A percentile compares a stretch with the other conserved stretches of the same genome.
phyloP scores from a whole-genome alignment of 768 basidiomycete genomes.

The Lactarius pseudohatsudake region DNA sequence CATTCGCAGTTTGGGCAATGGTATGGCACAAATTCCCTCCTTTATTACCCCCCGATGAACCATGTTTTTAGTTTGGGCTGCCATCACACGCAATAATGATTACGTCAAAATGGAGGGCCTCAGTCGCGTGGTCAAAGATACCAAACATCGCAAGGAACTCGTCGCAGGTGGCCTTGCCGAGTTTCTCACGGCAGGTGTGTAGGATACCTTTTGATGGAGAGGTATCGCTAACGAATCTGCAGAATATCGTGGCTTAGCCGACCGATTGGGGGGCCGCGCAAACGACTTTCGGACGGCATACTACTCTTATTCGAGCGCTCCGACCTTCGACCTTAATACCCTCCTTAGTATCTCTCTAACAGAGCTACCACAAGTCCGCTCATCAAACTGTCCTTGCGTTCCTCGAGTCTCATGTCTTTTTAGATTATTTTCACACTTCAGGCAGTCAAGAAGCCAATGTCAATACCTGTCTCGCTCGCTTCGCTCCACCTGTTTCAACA shows the following conservation, averaged over 20 bases:
- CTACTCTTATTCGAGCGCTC: background rate
- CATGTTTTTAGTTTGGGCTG: conserved; percentile 58
- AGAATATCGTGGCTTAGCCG: conserved; percentile 24
- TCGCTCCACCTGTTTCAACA: conserved; percentile 53
- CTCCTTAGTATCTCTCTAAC: conserved; percentile 8
- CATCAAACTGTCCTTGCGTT: background rate
- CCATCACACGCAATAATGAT: conserved; percentile 61
- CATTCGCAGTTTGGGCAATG: background rate
- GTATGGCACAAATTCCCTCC: background rate
- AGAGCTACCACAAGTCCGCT: conserved; percentile 28
- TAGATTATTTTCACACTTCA: conserved; percentile 30
- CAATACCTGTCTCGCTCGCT: conserved; percentile 27
- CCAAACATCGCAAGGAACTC: conserved; percentile 67
- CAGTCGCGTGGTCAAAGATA: conserved; percentile 52
- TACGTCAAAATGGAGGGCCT: conserved; percentile 68
- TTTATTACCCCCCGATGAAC: too few species aligned
- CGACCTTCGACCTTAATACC: background rate
- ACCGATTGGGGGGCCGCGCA: conserved; percentile 20
- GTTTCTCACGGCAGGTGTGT: conserved; percentile 24
- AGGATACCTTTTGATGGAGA: conserved; percentile 40
- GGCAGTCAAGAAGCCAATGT: conserved; percentile 27
- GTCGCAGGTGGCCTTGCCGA: conserved; percentile 58
- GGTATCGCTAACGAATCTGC: background rate
- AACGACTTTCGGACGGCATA: conserved; percentile 17
- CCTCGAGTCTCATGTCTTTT: background rate